A percentile compares a stretch with the other conserved stretches of the same genome.
Evolutionary conservation across 208 protist genomes (phyloP).

Genomic region (Acanthamoeba triangularis): DNA sequence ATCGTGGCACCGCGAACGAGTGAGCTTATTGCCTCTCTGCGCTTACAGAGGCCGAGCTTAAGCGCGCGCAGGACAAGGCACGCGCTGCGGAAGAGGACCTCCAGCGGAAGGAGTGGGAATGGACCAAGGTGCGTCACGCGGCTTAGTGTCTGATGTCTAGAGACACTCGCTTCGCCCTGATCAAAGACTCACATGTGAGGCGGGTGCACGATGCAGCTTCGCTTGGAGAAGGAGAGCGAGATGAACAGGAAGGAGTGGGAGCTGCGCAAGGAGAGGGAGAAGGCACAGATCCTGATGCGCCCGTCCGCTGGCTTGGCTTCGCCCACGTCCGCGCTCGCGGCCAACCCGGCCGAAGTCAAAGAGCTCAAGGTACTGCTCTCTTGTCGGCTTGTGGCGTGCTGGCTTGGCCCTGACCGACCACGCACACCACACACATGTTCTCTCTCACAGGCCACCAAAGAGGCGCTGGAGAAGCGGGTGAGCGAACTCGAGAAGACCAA

Average conservation of each 20-base stretch:
- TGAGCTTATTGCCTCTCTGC: background rate
- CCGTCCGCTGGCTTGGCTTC: background rate
- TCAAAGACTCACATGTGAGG: background rate
- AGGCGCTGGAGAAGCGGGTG: slow-evolving; percentile 32
- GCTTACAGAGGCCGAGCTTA: background rate
- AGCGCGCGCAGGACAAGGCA: background rate
- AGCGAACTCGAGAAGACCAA: slow-evolving; percentile 8
- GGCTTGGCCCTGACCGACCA: background rate
- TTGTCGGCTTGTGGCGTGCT: background rate
- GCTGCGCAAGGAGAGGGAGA: slow-evolving; percentile 1
- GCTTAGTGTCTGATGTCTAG: background rate
- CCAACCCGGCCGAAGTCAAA: background rate
- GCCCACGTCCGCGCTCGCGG: background rate
- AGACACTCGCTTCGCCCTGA: background rate
- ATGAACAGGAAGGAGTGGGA: slow-evolving; percentile 26
- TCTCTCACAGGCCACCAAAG: background rate
- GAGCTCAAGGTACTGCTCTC: background rate
- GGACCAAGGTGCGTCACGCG: background rate
- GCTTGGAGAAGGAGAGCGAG: slow-evolving; percentile 28
- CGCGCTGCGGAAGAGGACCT: slow-evolving; percentile 6
- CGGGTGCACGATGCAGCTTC: background rate
- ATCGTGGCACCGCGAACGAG: background rate
- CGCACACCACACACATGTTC: background rate
- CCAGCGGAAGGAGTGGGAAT: slow-evolving; percentile 26
- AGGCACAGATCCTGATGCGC: slow-evolving; percentile 35